Evolutionary conservation across 345 rosid genomes (phyloP), one percentile per base, ranked within the genome.

Genomic region (Reutealis trisperma): DNA sequence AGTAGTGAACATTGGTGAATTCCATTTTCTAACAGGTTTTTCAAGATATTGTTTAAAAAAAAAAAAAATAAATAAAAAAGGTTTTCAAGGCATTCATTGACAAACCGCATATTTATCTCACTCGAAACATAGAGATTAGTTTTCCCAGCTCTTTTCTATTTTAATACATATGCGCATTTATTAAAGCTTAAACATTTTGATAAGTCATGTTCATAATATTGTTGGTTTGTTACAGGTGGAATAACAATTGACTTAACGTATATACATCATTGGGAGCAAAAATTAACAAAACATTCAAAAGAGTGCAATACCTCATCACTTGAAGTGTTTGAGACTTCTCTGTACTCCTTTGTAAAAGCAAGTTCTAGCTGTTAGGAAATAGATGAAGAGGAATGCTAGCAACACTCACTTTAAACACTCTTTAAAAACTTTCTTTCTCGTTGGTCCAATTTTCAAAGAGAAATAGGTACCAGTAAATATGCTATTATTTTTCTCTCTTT

Each of bases 361-460:
- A 96, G 82, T 84, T 94, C 98, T 78, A 96, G 85, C 99, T 96
- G 93, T 79, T 80, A 45, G 74, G 60, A 34, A 75, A 75, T 65
- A 79, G 41, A 81, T 37, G 55, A 65, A 1, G 59, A 49, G 63
- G 62, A 21, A 67, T 22, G 63, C 73, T 51, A 69, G 54, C 27
- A 4, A 57, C n/a, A 42, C 57, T 72, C 41, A 59, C 66, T 9
- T 49, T 34, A 34, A 34, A 34, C 37, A 34, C 4, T 34, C 37
- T 34, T 34, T 2, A 34, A 1, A 34, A 0, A 34, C 37, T 34
- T 34, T 34, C 2, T 34, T 4, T 32, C 37, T 34, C 0, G 3
- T 34, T 34, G 2, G 37, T 34, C 37, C 37, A 34, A 34, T 34
- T 34, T 27, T 34, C 3, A 34, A 34, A 34, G 5, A 34, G 37